Evolutionary conservation across 371 early-diverging fungal species (phyloP).

Genomic region (Mortierella sp.): DNA sequence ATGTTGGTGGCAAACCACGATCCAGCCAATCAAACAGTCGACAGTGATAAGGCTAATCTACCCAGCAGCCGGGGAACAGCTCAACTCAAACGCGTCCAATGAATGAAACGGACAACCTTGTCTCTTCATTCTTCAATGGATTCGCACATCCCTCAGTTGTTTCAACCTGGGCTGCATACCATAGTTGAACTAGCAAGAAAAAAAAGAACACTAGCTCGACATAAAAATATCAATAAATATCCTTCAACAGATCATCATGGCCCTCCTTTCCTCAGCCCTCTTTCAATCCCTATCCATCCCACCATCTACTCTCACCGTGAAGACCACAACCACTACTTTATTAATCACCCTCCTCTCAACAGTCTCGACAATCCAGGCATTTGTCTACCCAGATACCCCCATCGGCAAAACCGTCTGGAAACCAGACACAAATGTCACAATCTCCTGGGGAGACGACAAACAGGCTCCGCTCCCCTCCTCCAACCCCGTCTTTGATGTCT

Average conservation of each 20-base stretch:
- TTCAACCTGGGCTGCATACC: constrained; percentile 10
- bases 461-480: constrained; percentile 14
- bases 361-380: constrained; percentile 15
- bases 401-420: constrained; percentile 39
- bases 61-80: not conserved
- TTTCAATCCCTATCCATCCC: not conserved
- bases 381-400: constrained; percentile 42
- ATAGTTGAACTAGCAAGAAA: not conserved
- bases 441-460: constrained; percentile 44
- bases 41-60: not conserved
- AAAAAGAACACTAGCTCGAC: not conserved
- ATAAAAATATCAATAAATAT: not conserved
- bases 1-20: not conserved
- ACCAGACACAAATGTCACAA: constrained; percentile 37
- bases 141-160: not conserved
- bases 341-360: not conserved
- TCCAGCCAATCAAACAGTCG: not conserved
- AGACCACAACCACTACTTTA: not conserved
- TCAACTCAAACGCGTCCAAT: too few relatives aligned
- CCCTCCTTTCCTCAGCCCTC: not conserved
- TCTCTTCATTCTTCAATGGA: too few relatives aligned
- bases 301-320: not conserved
- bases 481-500: constrained; percentile 45
- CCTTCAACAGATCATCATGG: not conserved
- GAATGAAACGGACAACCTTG: too few relatives aligned